phyloP scores from a whole-genome alignment of 2,329 filamentous ascomycete genomes.

The Ceratocystis cubensis region DNA sequence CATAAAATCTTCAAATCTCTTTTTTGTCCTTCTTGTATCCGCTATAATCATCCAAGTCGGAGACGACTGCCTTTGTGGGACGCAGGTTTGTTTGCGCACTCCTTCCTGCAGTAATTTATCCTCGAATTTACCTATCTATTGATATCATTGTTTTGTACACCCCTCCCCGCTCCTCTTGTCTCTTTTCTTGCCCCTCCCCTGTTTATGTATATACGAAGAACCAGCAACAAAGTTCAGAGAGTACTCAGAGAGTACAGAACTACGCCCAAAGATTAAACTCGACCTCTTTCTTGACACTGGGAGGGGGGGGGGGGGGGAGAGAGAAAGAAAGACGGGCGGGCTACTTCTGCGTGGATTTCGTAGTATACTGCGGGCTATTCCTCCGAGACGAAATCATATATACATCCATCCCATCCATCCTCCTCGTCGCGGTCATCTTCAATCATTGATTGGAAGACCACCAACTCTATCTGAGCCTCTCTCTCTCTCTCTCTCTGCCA shows the following conservation, averaged over 20 bases:
- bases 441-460: slow-evolving; percentile 1
- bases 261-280: not conserved
- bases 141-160: not conserved
- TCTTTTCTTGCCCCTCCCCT: not conserved
- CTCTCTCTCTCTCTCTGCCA: not conserved
- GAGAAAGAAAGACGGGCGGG: not conserved
- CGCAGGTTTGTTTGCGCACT: not conserved
- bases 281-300: not conserved
- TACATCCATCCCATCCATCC: slow-evolving; percentile 3
- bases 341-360: not conserved
- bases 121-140: not conserved
- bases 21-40: not conserved
- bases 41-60: not conserved
- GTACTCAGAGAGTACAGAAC: not conserved
- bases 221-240: slow-evolving; percentile 3
- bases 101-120: not conserved
- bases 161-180: slow-evolving; percentile 2
- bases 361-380: not conserved
- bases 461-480: slow-evolving; percentile 11
- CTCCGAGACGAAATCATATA: slow-evolving; percentile 9
- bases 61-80: slow-evolving; percentile 9
- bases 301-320: not conserved
- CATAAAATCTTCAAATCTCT: not conserved
- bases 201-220: slow-evolving; percentile 1
- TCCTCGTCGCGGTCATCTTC: not conserved